Percentiles rank a stretch among this genome's conserved stretches.
Evolutionary conservation across 192 early-diverging fungal genomes (phyloP).

Genomic region (Coemansia sp.): DNA sequence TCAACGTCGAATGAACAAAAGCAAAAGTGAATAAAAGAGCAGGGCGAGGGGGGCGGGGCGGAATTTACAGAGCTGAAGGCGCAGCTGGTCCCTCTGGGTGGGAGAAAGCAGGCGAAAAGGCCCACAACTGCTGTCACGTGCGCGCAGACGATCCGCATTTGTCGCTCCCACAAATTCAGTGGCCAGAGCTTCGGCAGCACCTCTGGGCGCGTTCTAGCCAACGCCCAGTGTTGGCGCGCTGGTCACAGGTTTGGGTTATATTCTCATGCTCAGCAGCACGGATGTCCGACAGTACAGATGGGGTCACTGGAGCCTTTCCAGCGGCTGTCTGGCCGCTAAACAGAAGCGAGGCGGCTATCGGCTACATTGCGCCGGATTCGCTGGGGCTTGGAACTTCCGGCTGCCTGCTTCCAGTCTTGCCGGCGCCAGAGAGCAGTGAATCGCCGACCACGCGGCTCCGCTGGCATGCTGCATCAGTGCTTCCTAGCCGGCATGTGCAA

Average conservation of each 20-base stretch:
- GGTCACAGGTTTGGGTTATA: no score
- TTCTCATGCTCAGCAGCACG: not conserved
- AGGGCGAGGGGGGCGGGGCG: no score
- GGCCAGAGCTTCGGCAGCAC: not conserved
- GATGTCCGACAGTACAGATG: not conserved
- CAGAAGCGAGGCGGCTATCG: slow-evolving; percentile 9
- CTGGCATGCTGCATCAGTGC: slow-evolving; percentile 20
- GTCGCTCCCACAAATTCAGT: not conserved
- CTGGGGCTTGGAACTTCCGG: slow-evolving; percentile 8
- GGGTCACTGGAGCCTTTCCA: slow-evolving; percentile 17
- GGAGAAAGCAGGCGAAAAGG: no score
- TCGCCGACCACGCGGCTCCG: not conserved
- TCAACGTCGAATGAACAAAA: not conserved
- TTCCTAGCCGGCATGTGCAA: not conserved
- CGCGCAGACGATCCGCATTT: not conserved
- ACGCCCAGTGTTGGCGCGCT: no score
- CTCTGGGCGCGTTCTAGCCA: not conserved
- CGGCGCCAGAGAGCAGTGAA: not conserved
- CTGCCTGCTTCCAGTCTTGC: slow-evolving; percentile 20
- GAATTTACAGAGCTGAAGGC: no score
- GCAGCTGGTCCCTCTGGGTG: no score
- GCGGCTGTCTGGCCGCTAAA: slow-evolving; percentile 34
- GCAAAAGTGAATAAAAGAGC: no score
- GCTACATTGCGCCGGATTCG: slow-evolving; percentile 9
- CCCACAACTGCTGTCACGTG: not conserved